Evolutionary conservation across 192 early-diverging fungal species (phyloP), one percentile per base, ranked within the genome.

Genomic region (Coemansia furcata): DNA sequence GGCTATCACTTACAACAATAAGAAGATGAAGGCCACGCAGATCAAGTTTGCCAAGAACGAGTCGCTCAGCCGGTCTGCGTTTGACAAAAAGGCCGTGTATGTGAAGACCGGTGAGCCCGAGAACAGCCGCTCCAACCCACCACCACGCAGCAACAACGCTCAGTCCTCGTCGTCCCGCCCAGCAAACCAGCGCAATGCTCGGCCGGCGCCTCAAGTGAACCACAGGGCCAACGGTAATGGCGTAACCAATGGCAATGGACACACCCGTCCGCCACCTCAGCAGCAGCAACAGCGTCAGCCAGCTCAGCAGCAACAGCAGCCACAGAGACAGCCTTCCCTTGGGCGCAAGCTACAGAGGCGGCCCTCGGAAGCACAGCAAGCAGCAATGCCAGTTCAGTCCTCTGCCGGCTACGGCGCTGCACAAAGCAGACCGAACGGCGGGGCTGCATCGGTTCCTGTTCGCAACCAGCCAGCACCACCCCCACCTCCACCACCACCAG

Each of bases 31-130:
- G 73, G 72, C 76, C 11, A 89, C 84, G 33, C 84, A 77, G 39
- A 80, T 93, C 81, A 93, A 93, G 82, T 89, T 91, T 77, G 80
- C 85, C 44, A 90, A 90, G 78, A 89, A 90, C 67, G 89, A 91
- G 42, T 73, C 55, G 23, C 69, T 75, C 43, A 82, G 74, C 47
- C 69, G 70, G 11, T 69, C 84, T 14, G 85, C 80, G 54, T 71
- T 87, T 19, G 89, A 91, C 65, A 93, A 93, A 74, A 90, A 91
- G 60, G 85, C 85, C 19, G 89, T 91, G 15, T 80, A 77, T 43
- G 79, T 90, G 15, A 73, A 78, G 29, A 78, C 83, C 32, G 91
- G 91, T 21, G 83, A 86, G 59, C 86, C 89, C 17, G 83, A 87
- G n/a, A 68, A 79, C 66, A 91, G 68, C 11, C 67, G 71, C 63